Conservation (phyloP, 1,284 basidiomycete genomes). For the Lignosus rhinocerotis region DNA sequence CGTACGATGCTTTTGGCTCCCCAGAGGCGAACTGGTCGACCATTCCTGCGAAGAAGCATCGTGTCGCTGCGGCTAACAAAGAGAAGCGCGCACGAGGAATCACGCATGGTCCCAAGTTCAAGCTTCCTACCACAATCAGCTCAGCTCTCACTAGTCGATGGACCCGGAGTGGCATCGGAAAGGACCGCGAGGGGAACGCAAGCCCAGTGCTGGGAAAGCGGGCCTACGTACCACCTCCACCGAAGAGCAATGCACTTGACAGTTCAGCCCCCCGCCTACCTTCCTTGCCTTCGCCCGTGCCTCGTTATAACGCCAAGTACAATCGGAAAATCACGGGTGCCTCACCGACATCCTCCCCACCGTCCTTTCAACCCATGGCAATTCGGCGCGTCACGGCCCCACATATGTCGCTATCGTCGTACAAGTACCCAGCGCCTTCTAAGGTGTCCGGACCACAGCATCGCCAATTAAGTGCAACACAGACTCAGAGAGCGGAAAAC, state of each 20-base stretch:
- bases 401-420: slow-evolving; percentile 6
- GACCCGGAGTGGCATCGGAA: not conserved
- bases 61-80: not conserved
- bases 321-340: not conserved
- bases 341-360: not conserved
- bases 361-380: slow-evolving; percentile 9
- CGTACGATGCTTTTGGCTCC: slow-evolving; percentile 20
- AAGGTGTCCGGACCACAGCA: not conserved
- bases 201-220: too few species aligned
- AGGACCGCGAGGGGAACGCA: not conserved
- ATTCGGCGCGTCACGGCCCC: slow-evolving; percentile 9
- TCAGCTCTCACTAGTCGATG: too few species aligned
- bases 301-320: not conserved
- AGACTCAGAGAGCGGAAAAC: not conserved
- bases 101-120: slow-evolving; percentile 5
- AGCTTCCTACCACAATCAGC: not conserved
- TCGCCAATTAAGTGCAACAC: not conserved
- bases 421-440: not conserved
- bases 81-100: not conserved
- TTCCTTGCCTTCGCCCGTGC: not conserved
- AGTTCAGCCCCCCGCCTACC: not conserved
- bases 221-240: slow-evolving; percentile 18
- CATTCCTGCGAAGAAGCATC: slow-evolving; percentile 10
- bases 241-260: not conserved
- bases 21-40: slow-evolving; percentile 19